Conservation (phyloP, 768 basidiomycete genomes). For the Mycena belliarum region DNA sequence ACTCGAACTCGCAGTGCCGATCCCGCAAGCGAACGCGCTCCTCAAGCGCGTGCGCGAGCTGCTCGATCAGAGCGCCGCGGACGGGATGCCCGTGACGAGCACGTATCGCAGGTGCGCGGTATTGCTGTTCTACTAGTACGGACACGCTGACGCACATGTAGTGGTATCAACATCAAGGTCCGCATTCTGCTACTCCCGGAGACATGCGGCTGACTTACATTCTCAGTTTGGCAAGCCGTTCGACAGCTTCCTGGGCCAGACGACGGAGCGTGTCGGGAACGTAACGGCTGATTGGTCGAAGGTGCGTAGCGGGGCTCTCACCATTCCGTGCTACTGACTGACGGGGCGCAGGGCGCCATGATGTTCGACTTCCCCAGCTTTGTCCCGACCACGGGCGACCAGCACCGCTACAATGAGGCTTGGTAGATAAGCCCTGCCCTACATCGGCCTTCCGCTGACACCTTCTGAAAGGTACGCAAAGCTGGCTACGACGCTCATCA, state of each 20-base stretch:
- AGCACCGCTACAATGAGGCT: slow-evolving; percentile 35
- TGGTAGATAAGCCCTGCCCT: too few species aligned
- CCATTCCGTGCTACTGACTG: too few species aligned
- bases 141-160: slow-evolving; percentile 7
- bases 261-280: slow-evolving; percentile 32
- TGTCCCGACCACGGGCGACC: slow-evolving; percentile 33
- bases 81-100: slow-evolving; percentile 37
- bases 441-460: too few species aligned
- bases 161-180: slow-evolving; percentile 38
- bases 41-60: slow-evolving; percentile 34
- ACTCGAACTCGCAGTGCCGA: slow-evolving; percentile 36
- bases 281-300: slow-evolving; percentile 38
- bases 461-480: background rate
- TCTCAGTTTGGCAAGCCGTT: slow-evolving; percentile 36
- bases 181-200: background rate
- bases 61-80: slow-evolving; percentile 34
- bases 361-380: slow-evolving; percentile 42
- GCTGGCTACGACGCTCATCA: slow-evolving; percentile 30
- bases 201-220: background rate
- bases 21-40: slow-evolving; percentile 32
- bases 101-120: slow-evolving; percentile 34
- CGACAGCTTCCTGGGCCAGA: slow-evolving; percentile 39
- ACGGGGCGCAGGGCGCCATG: slow-evolving; percentile 31
- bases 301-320: slow-evolving; percentile 22
- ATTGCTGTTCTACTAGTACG: too few species aligned